Evolutionary conservation across 2,329 filamentous ascomycete species (phyloP).

Genomic region (Calonectria pseudoreteaudii): DNA sequence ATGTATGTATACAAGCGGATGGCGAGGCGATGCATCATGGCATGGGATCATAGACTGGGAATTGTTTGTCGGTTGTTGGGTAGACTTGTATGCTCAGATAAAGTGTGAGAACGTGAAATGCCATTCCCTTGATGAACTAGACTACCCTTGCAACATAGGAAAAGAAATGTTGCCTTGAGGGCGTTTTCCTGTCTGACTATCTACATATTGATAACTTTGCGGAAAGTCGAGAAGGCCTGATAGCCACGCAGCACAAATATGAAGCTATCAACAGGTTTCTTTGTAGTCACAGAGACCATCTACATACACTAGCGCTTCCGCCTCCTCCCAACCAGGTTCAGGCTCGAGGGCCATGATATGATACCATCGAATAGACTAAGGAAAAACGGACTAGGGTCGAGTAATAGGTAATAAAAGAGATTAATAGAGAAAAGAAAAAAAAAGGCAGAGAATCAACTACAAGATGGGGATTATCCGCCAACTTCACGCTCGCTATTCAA

Average conservation of each 20-base stretch:
- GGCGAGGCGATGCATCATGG: background rate
- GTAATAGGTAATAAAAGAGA: constrained; percentile 19
- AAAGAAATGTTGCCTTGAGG: background rate
- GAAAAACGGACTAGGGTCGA: constrained; percentile 20
- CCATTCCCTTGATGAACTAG: background rate
- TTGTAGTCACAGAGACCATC: constrained; percentile 31
- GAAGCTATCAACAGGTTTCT: constrained; percentile 31
- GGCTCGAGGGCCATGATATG: constrained; percentile 9
- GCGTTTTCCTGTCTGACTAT: background rate
- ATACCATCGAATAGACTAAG: constrained; percentile 14
- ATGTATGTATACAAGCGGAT: background rate
- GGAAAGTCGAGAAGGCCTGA: background rate
- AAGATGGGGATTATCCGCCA: constrained; percentile 36
- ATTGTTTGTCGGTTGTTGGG: background rate
- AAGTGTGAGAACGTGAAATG: background rate
- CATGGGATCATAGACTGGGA: constrained; percentile 8
- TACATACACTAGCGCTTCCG: constrained; percentile 12
- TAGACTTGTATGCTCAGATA: background rate
- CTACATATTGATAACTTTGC: background rate
- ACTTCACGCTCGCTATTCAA: constrained; percentile 46
- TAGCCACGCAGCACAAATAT: background rate
- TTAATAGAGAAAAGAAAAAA: constrained; percentile 10
- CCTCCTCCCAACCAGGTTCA: constrained; percentile 22
- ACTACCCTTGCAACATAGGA: background rate
- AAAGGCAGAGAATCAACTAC: constrained; percentile 26